Base-by-base conservation (phyloP, 495 filamentous ascomycete genomes). In the Cetradonia linearis region DNA sequence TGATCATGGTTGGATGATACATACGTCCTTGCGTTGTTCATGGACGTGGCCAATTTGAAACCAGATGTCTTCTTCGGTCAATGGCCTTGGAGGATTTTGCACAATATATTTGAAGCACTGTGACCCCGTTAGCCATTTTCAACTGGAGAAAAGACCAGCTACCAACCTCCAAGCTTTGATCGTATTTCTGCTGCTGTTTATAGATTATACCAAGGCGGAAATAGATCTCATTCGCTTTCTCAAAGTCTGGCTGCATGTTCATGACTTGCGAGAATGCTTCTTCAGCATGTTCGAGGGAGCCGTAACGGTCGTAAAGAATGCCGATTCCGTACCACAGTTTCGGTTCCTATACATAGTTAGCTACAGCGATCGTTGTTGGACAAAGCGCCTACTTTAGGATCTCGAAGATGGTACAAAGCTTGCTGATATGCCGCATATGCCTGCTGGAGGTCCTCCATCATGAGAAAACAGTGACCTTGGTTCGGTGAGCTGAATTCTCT, bases 1-100 rank as follows among this genome's bases (percentile, higher is more conserved):
- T 36, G 28, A 42, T 9, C 18, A 18, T 13, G 52, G 34, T 38
- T 48, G 20, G 52, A 16, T 44, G 38, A 54, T 14, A 81, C 93
- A 73, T 77, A 96, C 93, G 66, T 98, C 93, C 78, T 97, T 97
- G 70, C 96, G 92, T 66, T 97, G 94, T 66, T 99, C 93, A 70
- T 99, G 89, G 52, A 99, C 93, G 72, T 99, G 93, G 28, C 93
- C 93, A 65, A 99, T 97, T 71, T 99, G 93, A 74, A 99, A 99
- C 92, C 92, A 97, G 62, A 99, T 99, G 68, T 99, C 93, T 70
- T 96, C 93, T 69, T 97, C 91, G 1, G 91, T 97, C 70, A 99
- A 73, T 18, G 93, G 93, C 5, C 89, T 81, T 10, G 93, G 93
- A 23, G 93, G 94, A 50, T 95, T 89, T 59, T 82, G 88, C 57